Evolutionary conservation across 1,284 basidiomycete species (phyloP).

Genomic region (Heterobasidion occidentale): DNA sequence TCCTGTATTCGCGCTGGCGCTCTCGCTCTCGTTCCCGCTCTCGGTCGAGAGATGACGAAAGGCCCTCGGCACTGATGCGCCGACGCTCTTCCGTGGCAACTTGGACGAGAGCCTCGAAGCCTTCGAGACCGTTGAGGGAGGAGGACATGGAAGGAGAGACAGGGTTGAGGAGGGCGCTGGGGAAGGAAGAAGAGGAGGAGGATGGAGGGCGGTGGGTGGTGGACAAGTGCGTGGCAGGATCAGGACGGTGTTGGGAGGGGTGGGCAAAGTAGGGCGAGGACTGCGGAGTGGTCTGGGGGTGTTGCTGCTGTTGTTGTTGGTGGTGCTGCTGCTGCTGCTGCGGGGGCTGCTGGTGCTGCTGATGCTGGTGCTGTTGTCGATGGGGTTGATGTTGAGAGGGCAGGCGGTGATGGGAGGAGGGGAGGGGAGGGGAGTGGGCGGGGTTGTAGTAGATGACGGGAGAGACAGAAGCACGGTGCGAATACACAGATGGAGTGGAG

Average conservation of each 20-base stretch:
- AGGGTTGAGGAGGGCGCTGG: conserved; percentile 9
- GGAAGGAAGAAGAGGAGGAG: conserved; percentile 7
- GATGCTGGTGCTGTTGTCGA: too few relatives aligned
- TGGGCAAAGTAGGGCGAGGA: background rate
- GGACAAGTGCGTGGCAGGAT: background rate
- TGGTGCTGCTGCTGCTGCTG: too few relatives aligned
- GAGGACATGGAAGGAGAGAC: conserved; percentile 12
- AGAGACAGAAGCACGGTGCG: background rate
- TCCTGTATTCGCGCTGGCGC: conserved; percentile 3
- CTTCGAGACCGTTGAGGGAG: conserved; percentile 20
- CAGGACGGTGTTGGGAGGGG: background rate
- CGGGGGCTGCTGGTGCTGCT: background rate
- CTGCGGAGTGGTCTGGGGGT: background rate
- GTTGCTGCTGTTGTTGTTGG: background rate
- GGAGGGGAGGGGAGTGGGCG: background rate
- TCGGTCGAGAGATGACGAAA: conserved; percentile 7
- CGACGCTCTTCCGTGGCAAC: conserved; percentile 45
- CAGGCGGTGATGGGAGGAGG: background rate
- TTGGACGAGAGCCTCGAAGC: conserved; percentile 47
- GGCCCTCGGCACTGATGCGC: conserved; percentile 27
- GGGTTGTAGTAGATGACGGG: background rate
- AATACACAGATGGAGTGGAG: background rate
- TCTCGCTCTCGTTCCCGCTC: background rate
- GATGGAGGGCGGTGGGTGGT: conserved; percentile 4
- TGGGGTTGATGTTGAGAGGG: too few relatives aligned